phyloP scores from a whole-genome alignment of 2,329 filamentous ascomycete genomes.

The Metarhizium brunneum region DNA sequence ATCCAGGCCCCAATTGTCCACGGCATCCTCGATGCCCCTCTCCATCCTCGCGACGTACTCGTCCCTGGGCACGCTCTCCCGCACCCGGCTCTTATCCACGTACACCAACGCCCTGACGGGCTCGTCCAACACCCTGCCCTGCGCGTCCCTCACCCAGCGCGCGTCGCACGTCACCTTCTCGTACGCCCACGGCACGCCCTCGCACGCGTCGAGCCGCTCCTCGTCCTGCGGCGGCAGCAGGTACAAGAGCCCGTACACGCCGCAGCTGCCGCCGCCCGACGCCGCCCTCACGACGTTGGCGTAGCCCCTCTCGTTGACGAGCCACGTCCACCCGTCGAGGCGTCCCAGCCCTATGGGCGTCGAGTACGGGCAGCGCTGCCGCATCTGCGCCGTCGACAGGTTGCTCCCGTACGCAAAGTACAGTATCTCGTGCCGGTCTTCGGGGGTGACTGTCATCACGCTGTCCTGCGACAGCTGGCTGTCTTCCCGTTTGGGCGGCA shows the following conservation, averaged over 20 bases:
- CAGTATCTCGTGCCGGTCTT: slow-evolving; percentile 28
- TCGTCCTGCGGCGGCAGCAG: slow-evolving; percentile 41
- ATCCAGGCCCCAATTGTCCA: slow-evolving; percentile 43
- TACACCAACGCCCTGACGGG: slow-evolving; percentile 45
- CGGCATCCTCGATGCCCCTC: slow-evolving; percentile 49
- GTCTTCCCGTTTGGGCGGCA: slow-evolving; percentile 18
- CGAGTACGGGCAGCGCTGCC: slow-evolving; percentile 47
- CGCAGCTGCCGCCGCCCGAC: slow-evolving; percentile 13
- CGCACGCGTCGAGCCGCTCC: slow-evolving; percentile 40
- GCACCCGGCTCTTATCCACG: slow-evolving; percentile 37
- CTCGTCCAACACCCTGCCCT: slow-evolving; percentile 13
- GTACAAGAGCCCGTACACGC: slow-evolving; percentile 52
- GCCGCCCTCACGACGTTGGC: slow-evolving; percentile 50
- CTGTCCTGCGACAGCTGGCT: slow-evolving; percentile 26
- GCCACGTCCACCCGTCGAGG: slow-evolving; percentile 50
- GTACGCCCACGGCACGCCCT: slow-evolving; percentile 57
- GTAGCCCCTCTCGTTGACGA: slow-evolving; percentile 58
- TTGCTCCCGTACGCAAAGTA: slow-evolving; percentile 70
- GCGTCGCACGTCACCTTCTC: slow-evolving; percentile 36
- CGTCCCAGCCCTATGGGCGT: slow-evolving; percentile 47
- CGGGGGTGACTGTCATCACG: slow-evolving; percentile 24
- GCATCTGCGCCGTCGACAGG: slow-evolving; percentile 58
- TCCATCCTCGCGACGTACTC: slow-evolving; percentile 61
- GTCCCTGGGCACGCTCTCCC: slow-evolving; percentile 30
- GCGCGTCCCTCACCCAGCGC: slow-evolving; percentile 15